phyloP scores from a whole-genome alignment of 2,329 filamentous ascomycete species.

The Penicillium polonicum region DNA sequence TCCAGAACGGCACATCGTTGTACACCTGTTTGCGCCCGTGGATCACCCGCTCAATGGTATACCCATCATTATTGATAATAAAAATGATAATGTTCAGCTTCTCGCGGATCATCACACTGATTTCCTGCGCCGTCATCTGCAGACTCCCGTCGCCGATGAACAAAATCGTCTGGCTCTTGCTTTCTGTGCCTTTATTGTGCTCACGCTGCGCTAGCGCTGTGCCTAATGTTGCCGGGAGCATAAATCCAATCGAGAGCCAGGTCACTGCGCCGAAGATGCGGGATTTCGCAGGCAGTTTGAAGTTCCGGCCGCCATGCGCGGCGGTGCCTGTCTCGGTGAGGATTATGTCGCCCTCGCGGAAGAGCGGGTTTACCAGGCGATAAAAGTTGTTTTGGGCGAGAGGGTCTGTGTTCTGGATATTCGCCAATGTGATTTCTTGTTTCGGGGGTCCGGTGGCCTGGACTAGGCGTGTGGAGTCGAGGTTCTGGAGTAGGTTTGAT shows the following conservation, averaged over 20 bases:
- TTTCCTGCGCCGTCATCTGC: constrained; percentile 65
- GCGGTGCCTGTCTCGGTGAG: constrained; percentile 60
- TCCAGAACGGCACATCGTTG: constrained; percentile 57
- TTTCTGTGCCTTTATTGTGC: constrained; percentile 19
- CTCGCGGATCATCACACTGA: constrained; percentile 61
- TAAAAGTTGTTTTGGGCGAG: constrained; percentile 53
- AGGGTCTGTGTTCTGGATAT: constrained; percentile 46
- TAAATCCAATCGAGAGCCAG: constrained; percentile 62
- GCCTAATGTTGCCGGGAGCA: constrained; percentile 58
- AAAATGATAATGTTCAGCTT: constrained; percentile 52
- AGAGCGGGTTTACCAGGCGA: constrained; percentile 47
- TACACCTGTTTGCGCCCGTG: constrained; percentile 55
- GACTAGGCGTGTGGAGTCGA: constrained; percentile 57
- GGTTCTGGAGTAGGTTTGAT: constrained; percentile 63
- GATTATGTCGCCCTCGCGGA: constrained; percentile 55
- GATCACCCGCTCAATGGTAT: constrained; percentile 59
- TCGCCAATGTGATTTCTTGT: constrained; percentile 11
- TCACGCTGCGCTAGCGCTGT: constrained; percentile 52
- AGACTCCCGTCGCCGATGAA: constrained; percentile 65
- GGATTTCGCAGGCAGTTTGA: constrained; percentile 51
- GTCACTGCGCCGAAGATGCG: constrained; percentile 54
- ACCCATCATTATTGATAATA: constrained; percentile 60
- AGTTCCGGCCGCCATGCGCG: constrained; percentile 53
- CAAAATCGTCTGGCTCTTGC: constrained; percentile 52
- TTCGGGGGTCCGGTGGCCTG: constrained; percentile 41